These are phyloP conservation scores for Luzula sylvatica DNA, from an alignment of 176 grass and related monocot genomes.

Conservation along the genomic window DNA sequence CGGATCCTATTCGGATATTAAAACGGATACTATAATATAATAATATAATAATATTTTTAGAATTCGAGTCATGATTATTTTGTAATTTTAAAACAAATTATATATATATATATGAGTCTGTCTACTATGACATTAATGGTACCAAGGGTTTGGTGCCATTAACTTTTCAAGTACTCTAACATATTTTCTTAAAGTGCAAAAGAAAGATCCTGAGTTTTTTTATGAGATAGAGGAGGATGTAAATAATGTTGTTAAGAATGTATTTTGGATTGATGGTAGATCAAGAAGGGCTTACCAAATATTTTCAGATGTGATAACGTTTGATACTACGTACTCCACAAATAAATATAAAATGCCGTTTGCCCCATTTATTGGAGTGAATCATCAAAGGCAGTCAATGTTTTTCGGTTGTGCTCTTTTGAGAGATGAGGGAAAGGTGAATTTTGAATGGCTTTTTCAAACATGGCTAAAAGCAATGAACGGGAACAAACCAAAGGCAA, in stretches of 20 bases:
- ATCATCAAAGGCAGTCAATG: too few species aligned
- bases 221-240: conserved; percentile 1
- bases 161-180: too few species aligned
- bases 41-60: too few species aligned
- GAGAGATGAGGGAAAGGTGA: not conserved
- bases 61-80: too few species aligned
- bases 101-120: too few species aligned
- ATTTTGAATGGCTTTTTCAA: not conserved
- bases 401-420: too few species aligned
- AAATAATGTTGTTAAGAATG: not conserved
- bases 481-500: not conserved
- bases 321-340: not conserved
- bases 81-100: too few species aligned
- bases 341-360: conserved; percentile 12
- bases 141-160: too few species aligned
- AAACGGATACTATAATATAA: too few species aligned
- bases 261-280: conserved; percentile 9
- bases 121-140: too few species aligned
- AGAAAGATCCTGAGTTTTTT: conserved; percentile 6
- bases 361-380: not conserved
- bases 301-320: conserved; percentile 7
- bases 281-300: not conserved
- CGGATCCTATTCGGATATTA: too few species aligned
- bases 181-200: not conserved
- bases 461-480: not conserved